Conservation (phyloP, 257 asterid genomes). For the Nicotiana otophora region DNA sequence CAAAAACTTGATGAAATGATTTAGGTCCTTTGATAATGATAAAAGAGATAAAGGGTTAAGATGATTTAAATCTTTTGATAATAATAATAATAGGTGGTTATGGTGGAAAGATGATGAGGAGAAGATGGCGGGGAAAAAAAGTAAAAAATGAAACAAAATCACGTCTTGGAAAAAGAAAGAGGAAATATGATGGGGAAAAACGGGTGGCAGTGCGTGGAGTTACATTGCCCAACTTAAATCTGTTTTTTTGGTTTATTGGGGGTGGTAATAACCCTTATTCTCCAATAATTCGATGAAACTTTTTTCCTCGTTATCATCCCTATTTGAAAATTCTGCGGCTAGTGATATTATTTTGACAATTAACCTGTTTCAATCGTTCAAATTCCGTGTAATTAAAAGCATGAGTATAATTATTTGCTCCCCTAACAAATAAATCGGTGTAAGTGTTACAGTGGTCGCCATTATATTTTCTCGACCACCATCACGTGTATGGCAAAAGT, state of each 20-base stretch:
- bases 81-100: background rate
- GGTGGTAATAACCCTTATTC: background rate
- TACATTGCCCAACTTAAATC: background rate
- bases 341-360: background rate
- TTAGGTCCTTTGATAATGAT: background rate
- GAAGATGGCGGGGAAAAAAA: background rate
- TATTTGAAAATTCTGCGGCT: background rate
- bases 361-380: background rate
- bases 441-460: background rate
- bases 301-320: background rate
- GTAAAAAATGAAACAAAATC: background rate
- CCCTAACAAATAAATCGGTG: background rate
- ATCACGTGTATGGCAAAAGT: background rate
- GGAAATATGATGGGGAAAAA: background rate
- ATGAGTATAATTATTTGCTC: background rate
- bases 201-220: background rate
- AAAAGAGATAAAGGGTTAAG: background rate
- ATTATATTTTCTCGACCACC: background rate
- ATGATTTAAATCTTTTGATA: background rate
- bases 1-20: conserved; percentile 1
- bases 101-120: background rate
- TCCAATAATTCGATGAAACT: background rate
- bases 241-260: background rate
- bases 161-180: background rate
- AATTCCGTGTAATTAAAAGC: background rate